Percentiles rank a stretch among this genome's conserved stretches.
Conservation (phyloP, 805 yeast genomes). For the Saccharomycopsis synnaedendra region DNA sequence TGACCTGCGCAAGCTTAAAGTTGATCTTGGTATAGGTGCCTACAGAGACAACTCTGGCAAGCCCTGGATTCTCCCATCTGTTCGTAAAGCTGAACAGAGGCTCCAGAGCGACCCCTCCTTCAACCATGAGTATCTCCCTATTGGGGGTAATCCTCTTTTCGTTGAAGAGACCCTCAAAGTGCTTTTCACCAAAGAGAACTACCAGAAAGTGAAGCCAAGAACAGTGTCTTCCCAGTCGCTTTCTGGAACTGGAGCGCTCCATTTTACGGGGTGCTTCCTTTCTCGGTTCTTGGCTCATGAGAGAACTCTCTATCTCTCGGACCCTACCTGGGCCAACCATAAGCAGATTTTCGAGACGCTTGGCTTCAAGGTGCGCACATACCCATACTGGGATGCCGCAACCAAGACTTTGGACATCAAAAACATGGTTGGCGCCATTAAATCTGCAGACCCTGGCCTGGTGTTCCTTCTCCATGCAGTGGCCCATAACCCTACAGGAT, state of each 20-base stretch:
- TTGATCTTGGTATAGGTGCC: slow-evolving; percentile 89
- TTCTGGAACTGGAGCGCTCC: slow-evolving; percentile 91
- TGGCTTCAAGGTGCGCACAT: slow-evolving; percentile 56
- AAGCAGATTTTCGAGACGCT: slow-evolving; percentile 62
- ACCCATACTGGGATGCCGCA: slow-evolving; percentile 78
- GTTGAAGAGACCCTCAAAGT: slow-evolving; percentile 57
- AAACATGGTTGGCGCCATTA: slow-evolving; percentile 55
- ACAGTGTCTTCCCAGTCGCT: slow-evolving; percentile 80
- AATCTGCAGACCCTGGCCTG: slow-evolving; percentile 31
- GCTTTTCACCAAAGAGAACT: slow-evolving; percentile 53
- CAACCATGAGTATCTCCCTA: slow-evolving; percentile 82
- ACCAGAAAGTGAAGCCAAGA: slow-evolving; percentile 42
- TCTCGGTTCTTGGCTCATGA: slow-evolving; percentile 28
- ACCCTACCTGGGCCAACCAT: slow-evolving; percentile 99
- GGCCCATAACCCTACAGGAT: slow-evolving; percentile 96
- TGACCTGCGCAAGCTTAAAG: slow-evolving; percentile 55
- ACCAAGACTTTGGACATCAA: slow-evolving; percentile 61
- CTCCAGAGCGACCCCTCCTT: slow-evolving; percentile 38
- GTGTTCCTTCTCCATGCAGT: slow-evolving; percentile 72
- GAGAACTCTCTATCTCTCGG: slow-evolving; percentile 51
- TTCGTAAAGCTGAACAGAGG: slow-evolving; percentile 49
- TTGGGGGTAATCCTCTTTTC: slow-evolving; percentile 65
- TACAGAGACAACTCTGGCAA: slow-evolving; percentile 81
- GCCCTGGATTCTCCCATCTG: slow-evolving; percentile 81
- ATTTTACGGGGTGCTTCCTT: slow-evolving; percentile 74